These are phyloP conservation scores for Serendipita sp. DNA, from an alignment of 768 basidiomycete genomes.

Conservation along the genomic window DNA sequence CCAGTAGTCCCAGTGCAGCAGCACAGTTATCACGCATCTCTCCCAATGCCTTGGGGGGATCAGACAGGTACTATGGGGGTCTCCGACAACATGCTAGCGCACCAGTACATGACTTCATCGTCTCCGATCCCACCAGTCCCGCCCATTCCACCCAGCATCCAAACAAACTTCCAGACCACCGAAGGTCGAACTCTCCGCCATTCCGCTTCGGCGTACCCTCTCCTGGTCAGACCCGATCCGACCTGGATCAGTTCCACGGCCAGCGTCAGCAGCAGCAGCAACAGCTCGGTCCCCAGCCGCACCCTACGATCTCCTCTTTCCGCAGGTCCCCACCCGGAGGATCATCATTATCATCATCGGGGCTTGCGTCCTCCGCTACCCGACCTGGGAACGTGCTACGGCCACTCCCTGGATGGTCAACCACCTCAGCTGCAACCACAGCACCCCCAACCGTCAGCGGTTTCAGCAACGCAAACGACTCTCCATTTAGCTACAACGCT, in stretches of 20 bases:
- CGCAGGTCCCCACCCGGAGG: conserved; percentile 3
- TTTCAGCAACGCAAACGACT: conserved; percentile 14
- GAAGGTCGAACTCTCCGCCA: conserved; percentile 6
- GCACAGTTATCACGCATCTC: conserved; percentile 5
- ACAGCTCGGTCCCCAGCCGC: not conserved
- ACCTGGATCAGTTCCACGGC: not conserved
- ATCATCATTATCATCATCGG: not conserved
- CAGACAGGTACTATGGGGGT: not conserved
- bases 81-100: not conserved
- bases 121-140: not conserved
- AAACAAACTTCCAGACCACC: not conserved
- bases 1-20: not conserved
- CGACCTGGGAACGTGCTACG: conserved; percentile 15
- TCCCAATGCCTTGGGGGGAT: not conserved
- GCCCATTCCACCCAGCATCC: not conserved
- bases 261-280: not conserved
- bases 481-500: conserved; percentile 67
- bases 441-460: conserved; percentile 3
- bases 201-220: conserved; percentile 6
- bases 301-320: not conserved
- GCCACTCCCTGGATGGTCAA: conserved; percentile 15
- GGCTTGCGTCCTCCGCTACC: not conserved
- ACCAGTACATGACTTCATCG: not conserved
- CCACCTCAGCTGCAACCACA: not conserved
- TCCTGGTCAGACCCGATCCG: not conserved